Base-by-base conservation (phyloP, 1,284 basidiomycete species). In the Phellinidium pouzarii region DNA sequence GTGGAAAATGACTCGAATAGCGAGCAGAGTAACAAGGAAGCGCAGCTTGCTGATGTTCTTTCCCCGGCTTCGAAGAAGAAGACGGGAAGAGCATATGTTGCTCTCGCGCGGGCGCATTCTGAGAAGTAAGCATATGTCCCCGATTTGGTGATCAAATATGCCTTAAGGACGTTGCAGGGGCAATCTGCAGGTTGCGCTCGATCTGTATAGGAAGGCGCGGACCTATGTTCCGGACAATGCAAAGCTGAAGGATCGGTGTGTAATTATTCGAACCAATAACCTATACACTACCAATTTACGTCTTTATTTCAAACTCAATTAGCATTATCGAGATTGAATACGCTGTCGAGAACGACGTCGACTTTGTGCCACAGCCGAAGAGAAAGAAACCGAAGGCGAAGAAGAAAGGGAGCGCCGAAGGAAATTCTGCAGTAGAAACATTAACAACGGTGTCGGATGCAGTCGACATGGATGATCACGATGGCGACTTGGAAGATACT, bases 181-280 rank as follows among this genome's bases (percentile, higher is more conserved):
- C 38, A 80, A 88, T 63, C 71, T 88, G 25, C 74, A 81, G 59
- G 74, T 79, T 4, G 86, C 87, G 1, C 73, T 89, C 26, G 84
- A 86, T 54, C 73, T 87, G 14, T 89, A 87, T 61, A 78, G 80
- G 60, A 84, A 84, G 60, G 86, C 86, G 19, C 80, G 84, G 66
- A 74, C 72, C 7, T 89, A 87, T 59, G 84, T 87, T 50, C 85
- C 87, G 17, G 83, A 87, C 58, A 89, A 89, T 61, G 65, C 77
- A 67, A 87, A 87, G 65, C 74, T 89, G 50, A 82, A 82, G 77
- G 84, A 87, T 73, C 85, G 87, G 86, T 87, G 76, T 76, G 82
- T 71, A 79, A 81, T 64, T 66, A 79, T 65, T 64, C 78, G n/a
- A n/a, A n/a, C n/a, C n/a, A n/a, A n/a, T n/a, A n/a, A n/a, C n/a